phyloP scores from a whole-genome alignment of 1,139 yeast genomes.

The Candida anutae region DNA sequence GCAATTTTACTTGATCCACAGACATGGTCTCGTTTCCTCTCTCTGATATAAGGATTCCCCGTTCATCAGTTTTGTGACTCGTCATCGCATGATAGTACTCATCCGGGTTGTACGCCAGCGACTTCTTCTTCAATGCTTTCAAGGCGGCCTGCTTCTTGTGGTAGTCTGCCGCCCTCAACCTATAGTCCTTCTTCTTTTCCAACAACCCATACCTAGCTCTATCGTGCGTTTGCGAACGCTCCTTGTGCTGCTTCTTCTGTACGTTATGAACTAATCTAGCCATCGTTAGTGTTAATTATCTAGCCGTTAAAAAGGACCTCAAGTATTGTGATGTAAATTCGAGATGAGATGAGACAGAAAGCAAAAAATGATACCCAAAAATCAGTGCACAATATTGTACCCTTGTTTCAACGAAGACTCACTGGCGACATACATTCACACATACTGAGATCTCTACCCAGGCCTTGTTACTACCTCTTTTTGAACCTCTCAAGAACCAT shows the following conservation, averaged over 20 bases:
- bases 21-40: conserved; percentile 58
- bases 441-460: too few relatives aligned
- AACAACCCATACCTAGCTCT: conserved; percentile 73
- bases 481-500: too few relatives aligned
- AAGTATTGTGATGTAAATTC: too few relatives aligned
- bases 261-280: conserved; percentile 78
- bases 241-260: conserved; percentile 93
- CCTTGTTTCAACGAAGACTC: too few relatives aligned
- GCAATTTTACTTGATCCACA: conserved; percentile 68
- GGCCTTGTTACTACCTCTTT: too few relatives aligned
- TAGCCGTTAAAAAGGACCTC: too few relatives aligned
- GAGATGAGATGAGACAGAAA: too few relatives aligned
- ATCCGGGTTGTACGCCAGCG: conserved; percentile 78
- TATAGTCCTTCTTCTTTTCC: conserved; percentile 93
- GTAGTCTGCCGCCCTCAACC: conserved; percentile 78
- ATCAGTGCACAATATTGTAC: too few relatives aligned
- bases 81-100: conserved; percentile 95
- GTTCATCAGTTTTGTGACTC: conserved; percentile 52
- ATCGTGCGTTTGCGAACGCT: conserved; percentile 76
- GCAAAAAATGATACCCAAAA: too few relatives aligned
- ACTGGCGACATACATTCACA: too few relatives aligned
- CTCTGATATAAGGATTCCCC: conserved; percentile 60
- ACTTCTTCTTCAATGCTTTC: conserved; percentile 67
- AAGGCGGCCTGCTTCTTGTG: conserved; percentile 85
- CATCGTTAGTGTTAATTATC: too few relatives aligned